A percentile compares a stretch with the other conserved stretches of the same genome.
Conservation (phyloP, 1,284 basidiomycete species). For the Trichosporon sp. region DNA sequence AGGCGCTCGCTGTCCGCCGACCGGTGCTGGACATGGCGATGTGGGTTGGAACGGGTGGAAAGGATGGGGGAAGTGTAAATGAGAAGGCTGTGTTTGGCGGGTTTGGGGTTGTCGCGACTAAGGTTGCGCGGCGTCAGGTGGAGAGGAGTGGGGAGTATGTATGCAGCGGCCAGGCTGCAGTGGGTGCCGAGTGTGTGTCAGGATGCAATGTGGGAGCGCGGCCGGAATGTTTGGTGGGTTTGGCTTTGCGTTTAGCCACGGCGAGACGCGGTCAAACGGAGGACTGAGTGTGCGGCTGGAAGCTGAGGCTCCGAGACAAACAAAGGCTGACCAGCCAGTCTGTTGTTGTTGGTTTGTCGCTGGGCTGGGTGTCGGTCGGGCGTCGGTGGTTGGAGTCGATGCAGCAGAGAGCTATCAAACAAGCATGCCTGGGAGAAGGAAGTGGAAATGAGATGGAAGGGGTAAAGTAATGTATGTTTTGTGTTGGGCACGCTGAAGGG, state of each 20-base stretch:
- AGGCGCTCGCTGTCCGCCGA: conserved; percentile 18
- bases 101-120: neutral
- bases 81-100: conserved; percentile 13
- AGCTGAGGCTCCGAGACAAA: conserved; percentile 4
- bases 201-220: conserved; percentile 10
- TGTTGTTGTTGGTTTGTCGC: neutral
- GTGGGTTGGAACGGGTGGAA: conserved; percentile 22
- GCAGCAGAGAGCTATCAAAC: neutral
- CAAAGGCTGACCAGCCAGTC: neutral
- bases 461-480: conserved; percentile 19
- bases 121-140: neutral
- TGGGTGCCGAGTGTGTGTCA: neutral
- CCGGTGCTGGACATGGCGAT: conserved; percentile 18
- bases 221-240: conserved; percentile 11
- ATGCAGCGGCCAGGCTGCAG: conserved; percentile 7
- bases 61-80: neutral
- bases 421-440: conserved; percentile 3
- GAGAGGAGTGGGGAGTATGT: conserved; percentile 11
- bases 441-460: neutral
- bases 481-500: neutral
- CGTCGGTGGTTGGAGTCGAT: neutral
- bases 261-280: neutral
- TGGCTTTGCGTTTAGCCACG: neutral
- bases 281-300: neutral
- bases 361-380: neutral